Percentiles rank a stretch among this genome's conserved stretches.
Conservation (phyloP, 495 filamentous ascomycete species). For the Xylaria flabelliformis region DNA sequence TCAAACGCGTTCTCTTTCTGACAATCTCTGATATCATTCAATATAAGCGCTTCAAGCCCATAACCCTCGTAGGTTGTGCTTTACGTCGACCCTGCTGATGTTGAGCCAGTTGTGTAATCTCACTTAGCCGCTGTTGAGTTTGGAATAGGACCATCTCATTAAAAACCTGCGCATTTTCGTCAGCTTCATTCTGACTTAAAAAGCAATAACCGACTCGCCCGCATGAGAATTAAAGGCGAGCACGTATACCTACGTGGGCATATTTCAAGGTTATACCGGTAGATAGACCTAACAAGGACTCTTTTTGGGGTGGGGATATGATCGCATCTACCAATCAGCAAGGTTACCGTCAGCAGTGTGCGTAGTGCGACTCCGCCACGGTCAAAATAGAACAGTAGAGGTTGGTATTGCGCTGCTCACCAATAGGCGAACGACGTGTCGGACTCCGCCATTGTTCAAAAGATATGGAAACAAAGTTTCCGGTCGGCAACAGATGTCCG, state of each 20-base stretch:
- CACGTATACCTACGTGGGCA: neutral
- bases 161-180: neutral
- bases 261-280: neutral
- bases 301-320: neutral
- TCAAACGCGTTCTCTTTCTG: neutral
- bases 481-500: constrained; percentile 12
- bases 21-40: neutral
- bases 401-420: neutral
- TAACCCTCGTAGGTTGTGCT: neutral
- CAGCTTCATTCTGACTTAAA: neutral
- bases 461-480: constrained; percentile 1
- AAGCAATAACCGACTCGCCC: neutral
- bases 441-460: neutral
- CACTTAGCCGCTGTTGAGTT: neutral
- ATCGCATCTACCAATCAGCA: constrained; percentile 1
- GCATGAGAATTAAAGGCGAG: neutral
- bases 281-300: neutral
- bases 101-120: neutral
- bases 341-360: neutral
- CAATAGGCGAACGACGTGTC: neutral
- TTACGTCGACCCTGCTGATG: neutral
- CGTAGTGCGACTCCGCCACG: constrained; percentile 1
- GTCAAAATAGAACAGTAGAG: constrained; percentile 20
- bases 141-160: neutral
- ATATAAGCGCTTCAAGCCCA: neutral